Base-by-base conservation (phyloP, 2,329 filamentous ascomycete species). In the Trichoderma sp. region DNA sequence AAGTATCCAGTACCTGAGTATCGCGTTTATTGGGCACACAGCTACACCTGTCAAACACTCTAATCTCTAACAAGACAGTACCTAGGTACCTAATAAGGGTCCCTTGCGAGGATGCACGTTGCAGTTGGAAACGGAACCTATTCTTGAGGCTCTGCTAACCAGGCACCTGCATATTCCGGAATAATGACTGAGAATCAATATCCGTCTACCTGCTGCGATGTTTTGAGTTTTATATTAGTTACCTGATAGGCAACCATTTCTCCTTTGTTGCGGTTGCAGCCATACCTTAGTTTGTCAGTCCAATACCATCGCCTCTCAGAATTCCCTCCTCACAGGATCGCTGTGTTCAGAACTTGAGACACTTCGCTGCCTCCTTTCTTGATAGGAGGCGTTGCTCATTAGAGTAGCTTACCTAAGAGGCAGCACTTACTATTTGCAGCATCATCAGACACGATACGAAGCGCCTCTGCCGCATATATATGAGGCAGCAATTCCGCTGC, bases 1-100 rank as follows among this genome's bases (percentile, higher is more conserved):
- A 65, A 55, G 62, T 65, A 65, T 56, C 37, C n/a, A 40, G 62
- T 65, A 65, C 62, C 35, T 24, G 43, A 31, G 21, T 3, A n/a
- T 64, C 19, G 13, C 35, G 19, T 55, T 24, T 65, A n/a, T n/a
- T n/a, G n/a, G n/a, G n/a, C n/a, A n/a, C n/a, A n/a, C n/a, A n/a
- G n/a, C n/a, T n/a, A n/a, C n/a, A n/a, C n/a, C 40, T 43, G 16
- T n/a, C 40, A n/a, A 43, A 8, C 16, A 43, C 40, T 43, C 6
- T 43, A 43, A 43, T 43, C 40, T 43, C 19, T 43, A n/a, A 49
- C 24, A 13, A 49, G n/a, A 24, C 47, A 49, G 21, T 21, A 35
- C 33, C 33, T 35, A 13, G 5, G 5, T 31, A 31, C 29, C 29
- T 5, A n/a, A 31, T 35, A 43, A 65, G 52, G 62, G 53, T 65